Evolutionary conservation across 179 eudicot genomes (phyloP).

Genomic region (Beta lomatogona): DNA sequence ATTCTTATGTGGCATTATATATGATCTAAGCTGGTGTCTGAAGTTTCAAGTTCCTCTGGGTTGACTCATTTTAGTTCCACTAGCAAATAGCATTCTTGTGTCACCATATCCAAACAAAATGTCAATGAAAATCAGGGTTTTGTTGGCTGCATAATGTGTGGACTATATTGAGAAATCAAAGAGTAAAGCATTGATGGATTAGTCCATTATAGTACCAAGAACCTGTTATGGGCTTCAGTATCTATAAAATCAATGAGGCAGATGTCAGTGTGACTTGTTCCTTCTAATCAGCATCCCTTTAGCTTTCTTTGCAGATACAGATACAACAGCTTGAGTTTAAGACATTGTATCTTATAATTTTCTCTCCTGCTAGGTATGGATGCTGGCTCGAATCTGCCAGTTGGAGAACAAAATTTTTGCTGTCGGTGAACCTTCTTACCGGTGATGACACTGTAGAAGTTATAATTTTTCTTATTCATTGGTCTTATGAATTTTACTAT

Average conservation of each 20-base stretch:
- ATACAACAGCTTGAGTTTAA: background rate
- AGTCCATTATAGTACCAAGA: background rate
- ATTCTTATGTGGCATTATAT: background rate
- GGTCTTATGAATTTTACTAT: background rate
- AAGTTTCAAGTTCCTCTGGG: background rate
- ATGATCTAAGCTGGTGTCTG: background rate
- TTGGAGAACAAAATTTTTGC: slow-evolving; percentile 93
- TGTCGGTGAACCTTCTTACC: slow-evolving; percentile 93
- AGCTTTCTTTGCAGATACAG: background rate
- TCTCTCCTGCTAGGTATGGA: slow-evolving; percentile 65
- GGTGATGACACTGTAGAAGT: slow-evolving; percentile 41
- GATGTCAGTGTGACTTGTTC: background rate
- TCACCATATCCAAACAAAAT: background rate
- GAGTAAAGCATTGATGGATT: background rate
- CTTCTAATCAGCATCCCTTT: background rate
- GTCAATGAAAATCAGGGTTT: background rate
- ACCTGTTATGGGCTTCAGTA: background rate
- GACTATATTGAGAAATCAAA: background rate
- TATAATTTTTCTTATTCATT: background rate
- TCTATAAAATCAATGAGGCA: background rate
- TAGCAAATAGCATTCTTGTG: background rate
- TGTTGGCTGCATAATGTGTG: too few species aligned
- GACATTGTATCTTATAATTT: slow-evolving; percentile 1
- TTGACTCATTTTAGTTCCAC: background rate
- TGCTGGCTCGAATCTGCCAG: slow-evolving; percentile 97